These are phyloP conservation scores for Colletotrichum echinochloae DNA, from an alignment of 2,329 filamentous ascomycete species.

Conservation along the genomic window DNA sequence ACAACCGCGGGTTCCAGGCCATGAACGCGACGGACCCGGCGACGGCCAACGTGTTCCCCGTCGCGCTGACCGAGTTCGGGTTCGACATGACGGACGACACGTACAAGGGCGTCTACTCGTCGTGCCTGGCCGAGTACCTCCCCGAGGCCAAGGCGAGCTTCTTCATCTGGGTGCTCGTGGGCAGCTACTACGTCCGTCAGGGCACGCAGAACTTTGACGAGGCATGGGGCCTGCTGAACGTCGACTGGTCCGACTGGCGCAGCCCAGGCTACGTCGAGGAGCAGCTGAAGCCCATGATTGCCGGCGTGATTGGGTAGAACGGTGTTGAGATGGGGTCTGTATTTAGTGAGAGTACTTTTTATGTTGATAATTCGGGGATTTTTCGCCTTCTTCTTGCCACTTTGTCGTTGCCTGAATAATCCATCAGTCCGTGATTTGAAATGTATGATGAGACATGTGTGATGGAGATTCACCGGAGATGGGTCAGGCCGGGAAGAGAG, in stretches of 20 bases:
- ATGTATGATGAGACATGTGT: background rate
- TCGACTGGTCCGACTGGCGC: conserved; percentile 66
- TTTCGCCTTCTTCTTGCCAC: too few relatives aligned
- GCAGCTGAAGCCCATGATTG: conserved; percentile 56
- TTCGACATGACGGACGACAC: conserved; percentile 62
- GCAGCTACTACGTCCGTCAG: conserved; percentile 68
- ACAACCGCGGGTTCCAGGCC: conserved; percentile 65
- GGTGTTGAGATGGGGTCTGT: background rate
- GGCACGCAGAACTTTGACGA: conserved; percentile 68
- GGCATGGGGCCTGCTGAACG: conserved; percentile 66
- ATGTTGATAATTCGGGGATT: background rate
- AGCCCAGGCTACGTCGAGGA: conserved; percentile 56
- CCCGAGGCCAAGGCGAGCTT: conserved; percentile 63
- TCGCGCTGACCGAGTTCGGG: conserved; percentile 66
- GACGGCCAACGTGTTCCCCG: conserved; percentile 52
- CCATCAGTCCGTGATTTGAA: background rate
- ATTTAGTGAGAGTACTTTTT: background rate
- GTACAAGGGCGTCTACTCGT: conserved; percentile 62
- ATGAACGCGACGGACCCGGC: conserved; percentile 53
- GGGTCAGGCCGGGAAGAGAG: background rate
- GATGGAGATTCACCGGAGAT: too few relatives aligned
- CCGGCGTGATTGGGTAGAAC: conserved; percentile 45
- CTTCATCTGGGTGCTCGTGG: conserved; percentile 70
- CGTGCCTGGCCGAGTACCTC: conserved; percentile 63
- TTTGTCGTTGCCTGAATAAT: background rate